Evolutionary conservation across 768 basidiomycete species (phyloP), one percentile per base, ranked within the genome.

Genomic region (Nidularia pulvinata): DNA sequence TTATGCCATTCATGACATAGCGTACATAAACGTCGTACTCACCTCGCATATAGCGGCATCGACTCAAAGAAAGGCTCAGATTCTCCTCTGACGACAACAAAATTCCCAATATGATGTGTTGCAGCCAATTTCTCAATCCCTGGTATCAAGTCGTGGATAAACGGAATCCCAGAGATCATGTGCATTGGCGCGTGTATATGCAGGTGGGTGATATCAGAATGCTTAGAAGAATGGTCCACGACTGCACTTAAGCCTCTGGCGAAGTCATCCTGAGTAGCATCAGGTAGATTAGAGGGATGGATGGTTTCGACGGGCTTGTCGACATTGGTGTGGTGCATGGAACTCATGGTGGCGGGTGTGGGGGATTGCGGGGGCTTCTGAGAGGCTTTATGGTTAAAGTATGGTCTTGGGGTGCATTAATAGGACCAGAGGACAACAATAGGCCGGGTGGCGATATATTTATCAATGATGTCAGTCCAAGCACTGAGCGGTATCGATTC

Each of bases 21-120:
- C 25, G 25, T 3, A 30, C 25, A 30, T 30, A 30, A 30, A 25
- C 11, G 51, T 48, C 22, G 37, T 6, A 58, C 57, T 35, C 45
- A 77, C 65, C 84, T 74, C 2, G 82, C 79, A 59, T 84, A 89
- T 44, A 90, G 73, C 1, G 89, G 89, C 89, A 91, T 91, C 33
- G 76, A 76, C 70, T 91, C 89, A 54, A 89, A 90, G 55, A 85
- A 74, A 60, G 76, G 77, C 61, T 83, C 71, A 6, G 66, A 69
- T 1, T 75, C 72, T 6, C 70, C 76, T 37, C 84, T 72, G 33
- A 81, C 66, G 19, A 74, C 62, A 30, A 85, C 83, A 60, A 70
- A 87, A 61, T 87, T 87, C 3, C 85, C 85, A 49, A 80, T 68
- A 52, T 87, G 85, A 56, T 80, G 79, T 32, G 74, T 67, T 4